phyloP scores from a whole-genome alignment of 1,139 yeast genomes.

The Kodamaea ohmeri region DNA sequence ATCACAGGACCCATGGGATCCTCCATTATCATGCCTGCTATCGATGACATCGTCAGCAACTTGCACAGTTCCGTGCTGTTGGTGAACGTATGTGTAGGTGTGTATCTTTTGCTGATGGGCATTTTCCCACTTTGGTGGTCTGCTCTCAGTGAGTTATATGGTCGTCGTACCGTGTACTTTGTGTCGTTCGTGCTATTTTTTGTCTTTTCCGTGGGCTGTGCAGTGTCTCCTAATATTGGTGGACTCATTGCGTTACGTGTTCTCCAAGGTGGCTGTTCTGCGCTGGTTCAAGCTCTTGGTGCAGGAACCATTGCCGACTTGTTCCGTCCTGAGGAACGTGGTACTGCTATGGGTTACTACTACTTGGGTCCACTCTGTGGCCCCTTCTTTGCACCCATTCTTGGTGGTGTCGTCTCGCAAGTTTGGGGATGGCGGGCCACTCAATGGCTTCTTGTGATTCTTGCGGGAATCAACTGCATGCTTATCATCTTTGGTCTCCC shows the following conservation, averaged over 20 bases:
- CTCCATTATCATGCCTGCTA: constrained; percentile 77
- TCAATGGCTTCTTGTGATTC: constrained; percentile 76
- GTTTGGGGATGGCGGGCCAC: constrained; percentile 89
- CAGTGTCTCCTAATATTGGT: constrained; percentile 60
- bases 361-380: constrained; percentile 82
- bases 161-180: constrained; percentile 72
- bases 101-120: constrained; percentile 71
- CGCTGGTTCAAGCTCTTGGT: constrained; percentile 85
- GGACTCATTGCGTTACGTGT: constrained; percentile 68
- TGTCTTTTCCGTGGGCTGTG: constrained; percentile 70
- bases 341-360: constrained; percentile 76
- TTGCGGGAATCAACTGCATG: constrained; percentile 55
- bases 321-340: constrained; percentile 65
- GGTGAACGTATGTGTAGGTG: constrained; percentile 79
- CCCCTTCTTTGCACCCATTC: constrained; percentile 75
- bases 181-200: constrained; percentile 61
- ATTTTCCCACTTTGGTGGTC: constrained; percentile 92
- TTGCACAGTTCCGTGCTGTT: constrained; percentile 55
- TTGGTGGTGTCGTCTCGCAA: constrained; percentile 73
- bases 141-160: constrained; percentile 68
- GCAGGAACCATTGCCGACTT: constrained; percentile 86
- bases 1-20: constrained; percentile 92
- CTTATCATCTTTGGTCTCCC: constrained; percentile 61
- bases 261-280: constrained; percentile 76
- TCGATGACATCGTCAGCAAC: constrained; percentile 54